phyloP scores from a whole-genome alignment of 108 stramenopile species.

The Halocafeteria seosinensis region DNA sequence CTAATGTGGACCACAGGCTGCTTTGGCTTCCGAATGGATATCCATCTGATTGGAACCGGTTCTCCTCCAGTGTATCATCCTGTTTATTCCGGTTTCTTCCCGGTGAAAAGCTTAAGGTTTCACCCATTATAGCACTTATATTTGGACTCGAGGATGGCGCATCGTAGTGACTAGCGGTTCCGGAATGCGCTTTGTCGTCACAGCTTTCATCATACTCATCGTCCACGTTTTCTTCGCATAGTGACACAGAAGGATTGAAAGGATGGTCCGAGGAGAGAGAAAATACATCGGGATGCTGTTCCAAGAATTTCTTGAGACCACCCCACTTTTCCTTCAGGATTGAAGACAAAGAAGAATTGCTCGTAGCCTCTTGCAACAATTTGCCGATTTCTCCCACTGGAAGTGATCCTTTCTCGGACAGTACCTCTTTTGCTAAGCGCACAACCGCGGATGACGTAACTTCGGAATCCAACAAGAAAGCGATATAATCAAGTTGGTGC shows the following conservation, averaged over 20 bases:
- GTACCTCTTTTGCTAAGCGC: conserved; percentile 18
- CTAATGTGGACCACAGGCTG: too few species aligned
- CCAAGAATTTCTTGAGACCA: conserved; percentile 38
- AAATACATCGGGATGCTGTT: conserved; percentile 30
- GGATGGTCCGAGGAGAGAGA: conserved; percentile 32
- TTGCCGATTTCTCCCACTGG: conserved; percentile 42
- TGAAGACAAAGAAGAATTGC: conserved; percentile 19
- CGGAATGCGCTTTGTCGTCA: too few species aligned
- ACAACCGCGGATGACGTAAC: conserved; percentile 26
- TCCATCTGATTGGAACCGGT: too few species aligned
- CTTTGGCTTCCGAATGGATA: too few species aligned
- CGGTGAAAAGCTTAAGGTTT: too few species aligned
- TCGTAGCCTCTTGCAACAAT: conserved; percentile 28
- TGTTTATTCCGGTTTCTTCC: too few species aligned
- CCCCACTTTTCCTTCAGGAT: conserved; percentile 35
- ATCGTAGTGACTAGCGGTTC: too few species aligned
- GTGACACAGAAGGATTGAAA: conserved; percentile 41
- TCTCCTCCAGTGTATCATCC: too few species aligned
- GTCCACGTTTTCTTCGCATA: too few species aligned
- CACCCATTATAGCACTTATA: too few species aligned
- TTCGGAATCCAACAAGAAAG: conserved; percentile 26
- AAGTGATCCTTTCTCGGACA: conserved; percentile 26
- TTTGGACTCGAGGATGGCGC: too few species aligned
- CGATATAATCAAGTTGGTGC: conserved; percentile 24
- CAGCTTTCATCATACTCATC: too few species aligned